phyloP scores from a whole-genome alignment of 352 stramenopile species.

The Hyaloperonospora arabidopsidis region DNA sequence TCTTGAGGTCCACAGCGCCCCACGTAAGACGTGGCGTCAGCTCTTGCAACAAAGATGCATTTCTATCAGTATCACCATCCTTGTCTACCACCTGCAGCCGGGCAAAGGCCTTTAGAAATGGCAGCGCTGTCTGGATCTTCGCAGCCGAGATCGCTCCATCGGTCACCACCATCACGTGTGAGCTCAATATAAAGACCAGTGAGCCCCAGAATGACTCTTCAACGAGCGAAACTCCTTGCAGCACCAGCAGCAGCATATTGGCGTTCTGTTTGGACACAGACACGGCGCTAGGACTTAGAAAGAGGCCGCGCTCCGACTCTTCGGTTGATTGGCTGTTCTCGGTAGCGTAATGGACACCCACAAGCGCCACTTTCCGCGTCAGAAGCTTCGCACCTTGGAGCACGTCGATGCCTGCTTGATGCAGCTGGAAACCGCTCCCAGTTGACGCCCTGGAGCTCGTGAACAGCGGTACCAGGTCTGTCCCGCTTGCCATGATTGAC shows the following conservation, averaged over 20 bases:
- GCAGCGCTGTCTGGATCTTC: conserved; percentile 37
- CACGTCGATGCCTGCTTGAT: conserved; percentile 36
- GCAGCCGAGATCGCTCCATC: conserved; percentile 29
- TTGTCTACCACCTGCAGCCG: conserved; percentile 37
- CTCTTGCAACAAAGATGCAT: conserved; percentile 40
- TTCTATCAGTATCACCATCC: conserved; percentile 20
- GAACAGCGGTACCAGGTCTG: conserved; percentile 51
- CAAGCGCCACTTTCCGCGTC: conserved; percentile 44
- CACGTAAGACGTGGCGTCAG: conserved; percentile 54
- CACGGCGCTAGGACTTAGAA: conserved; percentile 39
- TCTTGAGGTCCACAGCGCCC: conserved; percentile 65
- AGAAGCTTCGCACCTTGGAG: conserved; percentile 40
- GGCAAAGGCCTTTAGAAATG: conserved; percentile 44
- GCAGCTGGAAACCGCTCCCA: conserved; percentile 33
- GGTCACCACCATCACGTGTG: conserved; percentile 43
- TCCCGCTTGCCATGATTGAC: conserved; percentile 15
- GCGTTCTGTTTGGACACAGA: conserved; percentile 44
- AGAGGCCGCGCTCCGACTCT: conserved; percentile 39
- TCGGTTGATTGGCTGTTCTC: neutral
- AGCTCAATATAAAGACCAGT: conserved; percentile 50
- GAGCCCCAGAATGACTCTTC: conserved; percentile 56
- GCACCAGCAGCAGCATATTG: conserved; percentile 39
- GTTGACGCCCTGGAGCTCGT: conserved; percentile 27
- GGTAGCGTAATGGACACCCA: conserved; percentile 42
- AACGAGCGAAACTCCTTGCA: conserved; percentile 42